Evolutionary conservation across 495 filamentous ascomycete species (phyloP), one percentile per base, ranked within the genome.

Genomic region (Aspergillus affinis): DNA sequence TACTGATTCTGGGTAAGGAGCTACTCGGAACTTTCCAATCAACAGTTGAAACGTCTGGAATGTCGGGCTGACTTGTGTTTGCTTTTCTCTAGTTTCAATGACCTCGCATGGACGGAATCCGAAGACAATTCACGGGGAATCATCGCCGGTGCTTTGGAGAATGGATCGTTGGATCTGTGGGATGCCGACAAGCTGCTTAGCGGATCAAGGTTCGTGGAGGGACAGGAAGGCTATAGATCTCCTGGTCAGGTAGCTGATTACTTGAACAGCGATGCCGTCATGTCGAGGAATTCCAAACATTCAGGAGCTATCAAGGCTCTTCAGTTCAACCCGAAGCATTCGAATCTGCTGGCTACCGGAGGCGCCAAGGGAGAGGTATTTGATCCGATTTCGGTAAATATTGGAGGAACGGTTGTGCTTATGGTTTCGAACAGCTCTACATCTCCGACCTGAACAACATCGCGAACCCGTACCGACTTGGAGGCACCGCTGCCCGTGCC

Each of bases 271-370:
- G 89, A 93, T 74, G 81, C 93, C 9, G 77, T 91, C 67, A 85
- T 97, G 66, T 92, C 92, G 60, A 85, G 90, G 70, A 92, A 90
- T n/a, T 87, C 87, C 48, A 97, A 97, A 74, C 94, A 99, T 70
- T 89, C 83, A 44, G 94, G 93, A 18, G 86, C 95, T 29, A 92
- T 97, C 74, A 97, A 97, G 78, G 86, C 93, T 9, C 83, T 99
- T 26, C 92, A 99, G 74, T 99, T 98, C 82, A 99, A 99, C 78
- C 91, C 93, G n/a, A 85, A 90, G 73, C 86, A 90, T 66, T 88
- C 91, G 17, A 92, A 96, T 65, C 86, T 99, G 51, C 82, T 99
- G 60, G 94, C 93, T 54, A 96, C 93, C 17, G 91, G 89, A 60
- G 94, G 94, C 54, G 86, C 90, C 53, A 96, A 97, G 74, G 94